Percentiles rank a stretch among this genome's conserved stretches.
Conservation (phyloP, 768 basidiomycete species). For the Xerocomus spinulosus region DNA sequence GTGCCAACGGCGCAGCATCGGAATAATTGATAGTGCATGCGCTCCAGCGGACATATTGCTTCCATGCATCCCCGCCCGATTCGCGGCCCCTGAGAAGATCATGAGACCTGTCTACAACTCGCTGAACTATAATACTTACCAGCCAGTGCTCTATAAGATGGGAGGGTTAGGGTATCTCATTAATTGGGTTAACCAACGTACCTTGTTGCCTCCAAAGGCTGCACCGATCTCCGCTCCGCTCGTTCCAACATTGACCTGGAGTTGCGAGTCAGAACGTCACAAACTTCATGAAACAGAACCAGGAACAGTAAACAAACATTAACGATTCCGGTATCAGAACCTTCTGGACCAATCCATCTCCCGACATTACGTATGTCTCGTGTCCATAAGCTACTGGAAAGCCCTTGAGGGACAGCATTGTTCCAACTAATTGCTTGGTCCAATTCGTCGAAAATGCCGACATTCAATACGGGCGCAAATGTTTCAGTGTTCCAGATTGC, state of each 20-base stretch:
- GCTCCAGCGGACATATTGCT: constrained; percentile 91
- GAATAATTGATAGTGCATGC: constrained; percentile 93
- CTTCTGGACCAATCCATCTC: constrained; percentile 87
- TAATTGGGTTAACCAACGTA: constrained; percentile 25
- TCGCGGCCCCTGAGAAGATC: constrained; percentile 73
- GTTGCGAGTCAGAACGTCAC: constrained; percentile 4
- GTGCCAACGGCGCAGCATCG: constrained; percentile 82
- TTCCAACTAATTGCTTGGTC: constrained; percentile 88
- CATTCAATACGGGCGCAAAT: constrained; percentile 87
- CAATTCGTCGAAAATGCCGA: constrained; percentile 79
- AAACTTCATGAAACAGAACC: not conserved
- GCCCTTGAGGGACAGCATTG: constrained; percentile 85
- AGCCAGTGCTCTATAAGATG: constrained; percentile 66
- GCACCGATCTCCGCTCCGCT: constrained; percentile 76
- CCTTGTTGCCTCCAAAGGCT: constrained; percentile 94
- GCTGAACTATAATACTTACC: constrained; percentile 42
- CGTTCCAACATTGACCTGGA: constrained; percentile 61
- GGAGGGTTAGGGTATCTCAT: constrained; percentile 12
- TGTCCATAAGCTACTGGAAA: constrained; percentile 91
- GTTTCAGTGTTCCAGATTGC: constrained; percentile 74
- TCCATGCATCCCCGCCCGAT: constrained; percentile 98
- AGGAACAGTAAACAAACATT: constrained; percentile 52
- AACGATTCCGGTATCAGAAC: constrained; percentile 89
- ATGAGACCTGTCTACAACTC: constrained; percentile 17
- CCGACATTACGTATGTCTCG: constrained; percentile 78